These are phyloP conservation scores for Linnemannia zychae DNA, from an alignment of 192 early-diverging fungal genomes.

Conservation along the genomic window DNA sequence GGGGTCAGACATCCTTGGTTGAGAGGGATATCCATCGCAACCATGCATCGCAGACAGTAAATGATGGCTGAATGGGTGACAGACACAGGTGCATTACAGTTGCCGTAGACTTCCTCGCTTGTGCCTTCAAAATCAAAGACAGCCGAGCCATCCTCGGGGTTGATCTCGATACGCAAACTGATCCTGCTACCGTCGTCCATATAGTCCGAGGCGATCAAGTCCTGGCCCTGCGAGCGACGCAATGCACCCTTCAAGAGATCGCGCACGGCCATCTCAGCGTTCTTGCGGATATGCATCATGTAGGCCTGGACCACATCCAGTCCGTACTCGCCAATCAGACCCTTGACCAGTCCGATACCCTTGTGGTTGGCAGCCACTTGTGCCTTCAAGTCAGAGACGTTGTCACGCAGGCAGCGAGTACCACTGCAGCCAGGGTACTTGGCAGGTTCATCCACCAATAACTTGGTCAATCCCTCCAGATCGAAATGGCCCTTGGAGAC, in stretches of 20 bases:
- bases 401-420: constrained; percentile 90
- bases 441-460: constrained; percentile 86
- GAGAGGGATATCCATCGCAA: constrained; percentile 92
- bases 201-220: constrained; percentile 70
- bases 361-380: constrained; percentile 98
- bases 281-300: constrained; percentile 92
- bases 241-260: constrained; percentile 76
- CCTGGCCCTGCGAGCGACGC: constrained; percentile 55
- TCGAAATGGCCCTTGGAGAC: constrained; percentile 89
- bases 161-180: constrained; percentile 78
- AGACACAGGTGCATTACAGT: constrained; percentile 73
- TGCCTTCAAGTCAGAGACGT: constrained; percentile 95
- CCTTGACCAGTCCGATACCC: constrained; percentile 87
- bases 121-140: constrained; percentile 97
- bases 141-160: constrained; percentile 78
- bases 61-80: constrained; percentile 95
- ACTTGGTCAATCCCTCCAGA: constrained; percentile 79
- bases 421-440: constrained; percentile 88
- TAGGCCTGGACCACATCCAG: constrained; percentile 93
- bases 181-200: constrained; percentile 97
- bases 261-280: constrained; percentile 90
- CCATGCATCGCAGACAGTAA: constrained; percentile 93
- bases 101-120: constrained; percentile 88
- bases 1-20: constrained; percentile 97
- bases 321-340: constrained; percentile 88